Conservation (phyloP, 805 yeast genomes). For the Ogataea henricii region DNA sequence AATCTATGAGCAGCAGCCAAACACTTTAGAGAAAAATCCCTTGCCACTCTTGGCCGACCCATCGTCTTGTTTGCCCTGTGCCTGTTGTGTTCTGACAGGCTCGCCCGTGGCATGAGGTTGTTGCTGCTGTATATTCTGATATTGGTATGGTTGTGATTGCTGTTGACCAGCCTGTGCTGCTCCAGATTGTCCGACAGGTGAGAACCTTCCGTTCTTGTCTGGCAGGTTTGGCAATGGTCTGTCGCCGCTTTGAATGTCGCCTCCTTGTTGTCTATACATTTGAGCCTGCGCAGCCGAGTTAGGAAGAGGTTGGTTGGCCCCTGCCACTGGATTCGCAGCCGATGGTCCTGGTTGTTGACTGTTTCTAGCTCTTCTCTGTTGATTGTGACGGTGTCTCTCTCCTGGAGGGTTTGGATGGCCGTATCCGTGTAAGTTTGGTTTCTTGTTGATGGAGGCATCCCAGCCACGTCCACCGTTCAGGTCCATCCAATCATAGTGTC, state of each 20-base stretch:
- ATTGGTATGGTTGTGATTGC: constrained; percentile 19
- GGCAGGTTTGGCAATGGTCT: constrained; percentile 40
- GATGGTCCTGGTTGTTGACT: constrained; percentile 31
- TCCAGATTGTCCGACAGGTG: constrained; percentile 21
- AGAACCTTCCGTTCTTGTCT: constrained; percentile 26
- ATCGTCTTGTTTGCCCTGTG: constrained; percentile 19
- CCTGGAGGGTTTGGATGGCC: constrained; percentile 90
- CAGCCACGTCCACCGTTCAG: constrained; percentile 94
- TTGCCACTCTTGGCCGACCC: constrained; percentile 23
- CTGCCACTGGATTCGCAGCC: constrained; percentile 17
- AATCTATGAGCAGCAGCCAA: constrained; percentile 24
- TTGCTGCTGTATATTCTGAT: constrained; percentile 22
- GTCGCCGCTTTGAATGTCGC: constrained; percentile 25
- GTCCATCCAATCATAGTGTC: constrained; percentile 97
- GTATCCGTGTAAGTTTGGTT: constrained; percentile 93
- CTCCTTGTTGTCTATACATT: constrained; percentile 19
- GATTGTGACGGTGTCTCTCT: constrained; percentile 47
- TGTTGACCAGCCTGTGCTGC: constrained; percentile 16
- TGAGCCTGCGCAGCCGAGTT: constrained; percentile 18
- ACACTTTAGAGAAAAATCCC: constrained; percentile 31
- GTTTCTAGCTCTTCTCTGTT: constrained; percentile 37
- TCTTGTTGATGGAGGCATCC: constrained; percentile 87
- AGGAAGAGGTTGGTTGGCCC: constrained; percentile 17
- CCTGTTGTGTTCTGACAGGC: constrained; percentile 18
- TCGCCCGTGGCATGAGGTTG: constrained; percentile 28